These are phyloP conservation scores for Quercus parvula DNA, from an alignment of 306 rosid species.

Conservation along the genomic window DNA sequence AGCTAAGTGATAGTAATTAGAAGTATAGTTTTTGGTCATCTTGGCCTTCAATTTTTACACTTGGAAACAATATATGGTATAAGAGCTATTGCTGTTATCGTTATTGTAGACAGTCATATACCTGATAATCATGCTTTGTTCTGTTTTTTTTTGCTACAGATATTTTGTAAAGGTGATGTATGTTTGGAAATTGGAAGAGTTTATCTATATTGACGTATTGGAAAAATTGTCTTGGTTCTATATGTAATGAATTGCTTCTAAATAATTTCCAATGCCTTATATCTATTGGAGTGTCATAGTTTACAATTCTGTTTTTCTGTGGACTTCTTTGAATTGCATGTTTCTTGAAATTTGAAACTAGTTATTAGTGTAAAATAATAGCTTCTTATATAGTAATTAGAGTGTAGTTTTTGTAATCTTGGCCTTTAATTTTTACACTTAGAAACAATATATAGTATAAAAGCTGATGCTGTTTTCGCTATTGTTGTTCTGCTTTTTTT, in stretches of 20 bases:
- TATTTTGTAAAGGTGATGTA: not conserved
- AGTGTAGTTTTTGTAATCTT: no score
- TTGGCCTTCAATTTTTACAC: not conserved
- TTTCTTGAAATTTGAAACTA: not conserved
- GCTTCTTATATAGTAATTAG: no score
- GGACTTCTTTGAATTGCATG: not conserved
- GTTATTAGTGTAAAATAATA: no score
- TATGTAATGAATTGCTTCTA: not conserved
- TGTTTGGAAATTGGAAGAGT: not conserved
- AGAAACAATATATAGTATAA: not conserved
- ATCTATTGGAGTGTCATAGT: no score
- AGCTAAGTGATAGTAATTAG: conserved; percentile 43
- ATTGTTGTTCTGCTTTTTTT: not conserved
- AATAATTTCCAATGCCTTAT: not conserved
- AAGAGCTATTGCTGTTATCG: not conserved
- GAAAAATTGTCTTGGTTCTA: not conserved
- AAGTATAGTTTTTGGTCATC: not conserved
- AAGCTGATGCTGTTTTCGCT: not conserved
- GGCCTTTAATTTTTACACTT: no score
- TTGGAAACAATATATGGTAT: not conserved
- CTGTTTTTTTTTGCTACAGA: not conserved
- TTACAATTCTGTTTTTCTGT: no score
- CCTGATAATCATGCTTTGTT: not conserved
- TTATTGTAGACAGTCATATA: not conserved
- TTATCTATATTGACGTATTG: not conserved